Evolutionary conservation across 2,329 filamentous ascomycete genomes (phyloP).

Genomic region (Cladorrhinum sp.): DNA sequence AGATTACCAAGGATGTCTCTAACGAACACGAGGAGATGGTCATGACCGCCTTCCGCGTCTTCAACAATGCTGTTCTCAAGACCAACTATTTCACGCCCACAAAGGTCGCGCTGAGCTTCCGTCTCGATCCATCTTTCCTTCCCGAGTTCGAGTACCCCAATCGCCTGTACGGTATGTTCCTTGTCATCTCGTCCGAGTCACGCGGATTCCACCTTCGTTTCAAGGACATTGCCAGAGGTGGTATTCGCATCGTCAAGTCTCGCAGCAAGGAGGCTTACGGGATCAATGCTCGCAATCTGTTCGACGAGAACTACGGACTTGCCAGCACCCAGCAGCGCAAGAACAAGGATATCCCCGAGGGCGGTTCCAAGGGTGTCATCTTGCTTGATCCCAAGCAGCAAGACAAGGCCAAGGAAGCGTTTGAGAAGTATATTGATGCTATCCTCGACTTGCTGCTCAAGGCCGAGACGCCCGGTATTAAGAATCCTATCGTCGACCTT

Average conservation of each 20-base stretch:
- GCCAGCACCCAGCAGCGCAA: conserved; percentile 98
- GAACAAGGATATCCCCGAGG: conserved; percentile 99
- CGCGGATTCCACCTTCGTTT: conserved; percentile 97
- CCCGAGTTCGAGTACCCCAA: conserved; percentile 91
- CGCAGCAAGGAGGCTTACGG: conserved; percentile 92
- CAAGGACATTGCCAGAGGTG: conserved; percentile 92
- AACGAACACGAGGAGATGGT: conserved; percentile 99
- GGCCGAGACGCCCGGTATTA: conserved; percentile 90
- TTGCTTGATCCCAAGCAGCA: conserved; percentile 91
- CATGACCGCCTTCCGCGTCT: conserved; percentile 92
- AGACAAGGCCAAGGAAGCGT: conserved; percentile 85
- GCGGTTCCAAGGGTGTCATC: conserved; percentile 96
- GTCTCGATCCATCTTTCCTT: conserved; percentile 83
- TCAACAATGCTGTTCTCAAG: conserved; percentile 91
- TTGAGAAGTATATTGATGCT: conserved; percentile 99
- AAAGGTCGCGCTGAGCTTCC: conserved; percentile 96
- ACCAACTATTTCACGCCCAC: conserved; percentile 98
- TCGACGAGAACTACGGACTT: conserved; percentile 98
- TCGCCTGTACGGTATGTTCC: conserved; percentile 95
- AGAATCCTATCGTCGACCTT: conserved; percentile 95
- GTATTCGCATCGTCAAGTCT: conserved; percentile 98
- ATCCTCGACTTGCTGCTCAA: conserved; percentile 92
- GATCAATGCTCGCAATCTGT: conserved; percentile 94
- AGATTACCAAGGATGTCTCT: conserved; percentile 73
- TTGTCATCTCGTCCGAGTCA: conserved; percentile 95